Percentiles rank a stretch among this genome's conserved stretches.
Conservation (phyloP, 108 stramenopile genomes). For the Craspedostauros australis region DNA sequence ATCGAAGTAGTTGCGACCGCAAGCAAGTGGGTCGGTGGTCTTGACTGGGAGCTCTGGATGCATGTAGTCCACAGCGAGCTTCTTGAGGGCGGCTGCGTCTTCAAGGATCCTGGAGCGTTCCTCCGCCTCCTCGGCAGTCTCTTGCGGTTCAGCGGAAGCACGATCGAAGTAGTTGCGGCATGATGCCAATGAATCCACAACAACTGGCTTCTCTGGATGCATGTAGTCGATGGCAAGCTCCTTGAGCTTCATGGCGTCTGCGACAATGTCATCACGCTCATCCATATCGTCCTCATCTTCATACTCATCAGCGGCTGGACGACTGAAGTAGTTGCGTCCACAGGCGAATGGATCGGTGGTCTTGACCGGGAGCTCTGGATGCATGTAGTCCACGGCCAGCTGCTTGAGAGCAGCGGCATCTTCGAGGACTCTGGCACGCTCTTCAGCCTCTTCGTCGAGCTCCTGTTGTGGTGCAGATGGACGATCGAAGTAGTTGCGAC, state of each 20-base stretch:
- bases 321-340: slow-evolving; percentile 52
- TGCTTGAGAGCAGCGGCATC: slow-evolving; percentile 34
- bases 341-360: slow-evolving; percentile 18
- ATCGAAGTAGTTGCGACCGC: slow-evolving; percentile 56
- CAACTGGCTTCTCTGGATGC: slow-evolving; percentile 27
- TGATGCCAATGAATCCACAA: slow-evolving; percentile 14
- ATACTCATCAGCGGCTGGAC: slow-evolving; percentile 36
- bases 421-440: slow-evolving; percentile 10
- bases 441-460: slow-evolving; percentile 33
- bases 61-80: slow-evolving; percentile 27
- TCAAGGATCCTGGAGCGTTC: slow-evolving; percentile 25
- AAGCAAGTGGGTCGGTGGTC: not conserved
- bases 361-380: slow-evolving; percentile 26
- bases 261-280: slow-evolving; percentile 25
- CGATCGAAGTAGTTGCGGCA: slow-evolving; percentile 54
- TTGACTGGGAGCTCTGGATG: slow-evolving; percentile 30
- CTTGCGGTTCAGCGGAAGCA: slow-evolving; percentile 28
- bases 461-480: slow-evolving; percentile 38
- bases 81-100: slow-evolving; percentile 26
- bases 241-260: slow-evolving; percentile 30
- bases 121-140: slow-evolving; percentile 26
- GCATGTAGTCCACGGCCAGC: slow-evolving; percentile 22
- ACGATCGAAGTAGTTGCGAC: slow-evolving; percentile 53
- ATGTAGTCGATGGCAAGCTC: slow-evolving; percentile 24
- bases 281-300: slow-evolving; percentile 29